Conservation (phyloP, 1,139 yeast genomes). For the Hyphopichia wangnamkhiaoensis region DNA sequence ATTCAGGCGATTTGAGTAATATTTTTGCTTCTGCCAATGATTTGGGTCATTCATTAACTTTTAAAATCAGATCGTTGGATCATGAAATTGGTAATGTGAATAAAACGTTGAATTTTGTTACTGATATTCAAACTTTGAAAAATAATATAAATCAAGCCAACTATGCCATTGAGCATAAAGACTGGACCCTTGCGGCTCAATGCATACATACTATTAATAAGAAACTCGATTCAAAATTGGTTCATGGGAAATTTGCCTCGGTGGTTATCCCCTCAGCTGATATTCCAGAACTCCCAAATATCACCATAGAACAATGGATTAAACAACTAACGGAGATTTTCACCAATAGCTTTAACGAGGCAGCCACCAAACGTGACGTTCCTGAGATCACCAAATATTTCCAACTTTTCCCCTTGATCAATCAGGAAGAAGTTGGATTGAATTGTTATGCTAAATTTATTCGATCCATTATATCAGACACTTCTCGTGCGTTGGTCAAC, state of each 20-base stretch:
- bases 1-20: slow-evolving; percentile 49
- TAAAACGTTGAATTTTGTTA: slow-evolving; percentile 64
- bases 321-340: slow-evolving; percentile 59
- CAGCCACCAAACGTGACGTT: slow-evolving; percentile 68
- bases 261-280: slow-evolving; percentile 88
- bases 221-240: slow-evolving; percentile 52
- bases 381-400: slow-evolving; percentile 74
- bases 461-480: slow-evolving; percentile 79
- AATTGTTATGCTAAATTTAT: slow-evolving; percentile 82
- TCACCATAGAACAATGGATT: slow-evolving; percentile 59
- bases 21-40: slow-evolving; percentile 62
- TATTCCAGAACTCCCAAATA: slow-evolving; percentile 78
- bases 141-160: slow-evolving; percentile 66
- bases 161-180: slow-evolving; percentile 63
- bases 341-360: slow-evolving; percentile 62
- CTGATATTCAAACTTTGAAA: slow-evolving; percentile 62
- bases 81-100: slow-evolving; percentile 70
- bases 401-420: slow-evolving; percentile 84
- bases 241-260: slow-evolving; percentile 71
- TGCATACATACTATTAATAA: slow-evolving; percentile 56
- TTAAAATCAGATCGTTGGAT: slow-evolving; percentile 69
- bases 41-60: slow-evolving; percentile 67
- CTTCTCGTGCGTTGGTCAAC: slow-evolving; percentile 61
- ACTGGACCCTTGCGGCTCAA: slow-evolving; percentile 74
- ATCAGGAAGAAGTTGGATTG: slow-evolving; percentile 70